Evolutionary conservation across 805 yeast species (phyloP), one percentile per base, ranked within the genome.

Genomic region (Metschnikowia colocasiae): DNA sequence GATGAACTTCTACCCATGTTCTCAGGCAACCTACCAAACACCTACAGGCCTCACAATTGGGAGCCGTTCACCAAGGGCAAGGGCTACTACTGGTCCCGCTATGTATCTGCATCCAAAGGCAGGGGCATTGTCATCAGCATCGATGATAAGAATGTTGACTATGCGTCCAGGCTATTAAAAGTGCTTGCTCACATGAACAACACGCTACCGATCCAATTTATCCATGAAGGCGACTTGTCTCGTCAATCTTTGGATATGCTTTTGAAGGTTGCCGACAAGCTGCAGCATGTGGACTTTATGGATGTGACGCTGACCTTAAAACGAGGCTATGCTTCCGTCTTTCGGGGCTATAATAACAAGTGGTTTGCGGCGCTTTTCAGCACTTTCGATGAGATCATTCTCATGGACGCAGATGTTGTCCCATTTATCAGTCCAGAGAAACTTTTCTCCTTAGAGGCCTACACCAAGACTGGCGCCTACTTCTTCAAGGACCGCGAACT

Each of bases 341-440:
- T 70, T 46, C 54, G 60, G 3, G 64, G 69, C 5, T 72, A 66
- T 48, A 60, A 66, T 18, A 54, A 50, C 45, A 54, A 54, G 43
- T 52, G 56, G 54, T 43, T 54, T 35, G 57, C 57, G 6, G 52
- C 53, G 6, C 50, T 54, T 15, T 54, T 54, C 45, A 52, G 47
- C 39, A 48, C 56, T 1, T 80, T 79, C 54, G 71, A 73, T 31
- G 54, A 54, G 30, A 52, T 54, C 32, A 48, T 54, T 19, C 47
- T 54, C 39, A 52, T 54, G 55, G 57, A 54, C 20, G 52, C 54
- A 10, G 57, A 54, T 19, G 57, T 47, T 6, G 57, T 54, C 5
- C 56, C 57, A 6, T 54, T 54, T 23, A 43, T 50, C 10, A 32
- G 41, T 5, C 56, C 57, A 0, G 47, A 42, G 8, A 22, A 23